Conservation (phyloP, 306 rosid genomes). For the Begonia peltatifolia region DNA sequence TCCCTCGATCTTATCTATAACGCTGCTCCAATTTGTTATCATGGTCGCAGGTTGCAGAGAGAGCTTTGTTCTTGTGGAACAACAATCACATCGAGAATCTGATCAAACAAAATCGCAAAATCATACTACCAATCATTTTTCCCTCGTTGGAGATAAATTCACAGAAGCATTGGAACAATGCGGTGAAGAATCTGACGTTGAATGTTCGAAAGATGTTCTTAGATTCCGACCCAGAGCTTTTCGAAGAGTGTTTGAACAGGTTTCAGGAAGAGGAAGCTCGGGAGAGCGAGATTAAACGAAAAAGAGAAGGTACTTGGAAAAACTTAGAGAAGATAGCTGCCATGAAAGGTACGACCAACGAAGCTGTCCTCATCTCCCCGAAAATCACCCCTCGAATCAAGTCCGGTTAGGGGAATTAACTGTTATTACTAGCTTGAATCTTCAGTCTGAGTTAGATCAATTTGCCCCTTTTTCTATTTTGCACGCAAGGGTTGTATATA, state of each 20-base stretch:
- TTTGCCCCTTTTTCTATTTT: no score
- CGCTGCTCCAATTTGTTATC: not conserved
- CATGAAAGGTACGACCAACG: constrained; percentile 48
- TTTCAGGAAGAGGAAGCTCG: constrained; percentile 64
- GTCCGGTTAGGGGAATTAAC: no score
- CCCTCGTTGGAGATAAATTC: constrained; percentile 73
- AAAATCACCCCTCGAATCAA: constrained; percentile 6
- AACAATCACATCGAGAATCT: constrained; percentile 69
- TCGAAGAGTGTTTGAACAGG: constrained; percentile 58
- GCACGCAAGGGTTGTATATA: no score
- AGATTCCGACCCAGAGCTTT: constrained; percentile 60
- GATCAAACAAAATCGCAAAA: constrained; percentile 64
- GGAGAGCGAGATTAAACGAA: constrained; percentile 29
- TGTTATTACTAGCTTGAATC: no score
- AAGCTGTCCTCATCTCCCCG: constrained; percentile 65
- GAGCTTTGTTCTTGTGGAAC: constrained; percentile 94
- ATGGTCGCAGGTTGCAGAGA: constrained; percentile 78
- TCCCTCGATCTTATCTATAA: not conserved
- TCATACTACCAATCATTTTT: constrained; percentile 70
- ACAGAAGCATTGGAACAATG: constrained; percentile 82
- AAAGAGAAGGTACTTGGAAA: constrained; percentile 64
- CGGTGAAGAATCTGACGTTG: constrained; percentile 75
- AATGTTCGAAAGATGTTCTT: constrained; percentile 80
- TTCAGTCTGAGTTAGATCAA: no score
- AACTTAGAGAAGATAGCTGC: constrained; percentile 87